Percentiles rank a stretch among this genome's conserved stretches.
Evolutionary conservation across 495 filamentous ascomycete genomes (phyloP).

Genomic region (Trichocladium uniseriatum): DNA sequence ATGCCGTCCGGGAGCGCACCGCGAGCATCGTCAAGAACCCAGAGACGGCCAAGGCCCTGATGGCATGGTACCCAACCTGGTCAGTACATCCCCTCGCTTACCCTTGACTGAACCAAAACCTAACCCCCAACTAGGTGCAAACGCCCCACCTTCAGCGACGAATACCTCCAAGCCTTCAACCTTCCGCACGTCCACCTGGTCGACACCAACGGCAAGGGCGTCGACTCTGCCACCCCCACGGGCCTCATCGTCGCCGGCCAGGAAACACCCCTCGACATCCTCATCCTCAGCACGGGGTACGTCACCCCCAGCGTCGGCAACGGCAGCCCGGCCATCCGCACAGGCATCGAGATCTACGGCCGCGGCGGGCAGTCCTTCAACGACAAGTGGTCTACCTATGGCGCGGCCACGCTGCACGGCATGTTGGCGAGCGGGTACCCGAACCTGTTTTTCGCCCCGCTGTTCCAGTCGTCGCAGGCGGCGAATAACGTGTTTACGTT

Average conservation of each 20-base stretch:
- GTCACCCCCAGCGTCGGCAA: conserved; percentile 20
- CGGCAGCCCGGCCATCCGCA: conserved; percentile 25
- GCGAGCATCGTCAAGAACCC: conserved; percentile 36
- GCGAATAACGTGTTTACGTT: conserved; percentile 37
- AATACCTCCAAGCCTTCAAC: conserved; percentile 39
- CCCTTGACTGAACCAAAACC: too few species aligned
- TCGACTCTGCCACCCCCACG: conserved; percentile 29
- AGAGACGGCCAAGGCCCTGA: conserved; percentile 34
- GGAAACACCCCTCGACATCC: conserved; percentile 38
- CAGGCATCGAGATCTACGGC: conserved; percentile 35
- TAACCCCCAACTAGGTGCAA: conserved; percentile 30
- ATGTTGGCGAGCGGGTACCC: conserved; percentile 38
- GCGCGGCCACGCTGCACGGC: conserved; percentile 41
- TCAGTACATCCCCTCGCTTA: too few species aligned
- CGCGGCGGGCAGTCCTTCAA: conserved; percentile 32
- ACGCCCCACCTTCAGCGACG: conserved; percentile 38
- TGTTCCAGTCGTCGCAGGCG: conserved; percentile 30
- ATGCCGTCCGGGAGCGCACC: conserved; percentile 28
- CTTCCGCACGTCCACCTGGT: conserved; percentile 39
- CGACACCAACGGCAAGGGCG: conserved; percentile 45
- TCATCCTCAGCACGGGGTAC: conserved; percentile 44
- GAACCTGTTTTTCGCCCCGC: conserved; percentile 43
- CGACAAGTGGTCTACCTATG: conserved; percentile 33
- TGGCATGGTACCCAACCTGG: conserved; percentile 37
- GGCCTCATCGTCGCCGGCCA: conserved; percentile 32